Percentiles rank a stretch among this genome's conserved stretches.
phyloP scores from a whole-genome alignment of 1,284 basidiomycete genomes.

The Veloboletus limbatus region DNA sequence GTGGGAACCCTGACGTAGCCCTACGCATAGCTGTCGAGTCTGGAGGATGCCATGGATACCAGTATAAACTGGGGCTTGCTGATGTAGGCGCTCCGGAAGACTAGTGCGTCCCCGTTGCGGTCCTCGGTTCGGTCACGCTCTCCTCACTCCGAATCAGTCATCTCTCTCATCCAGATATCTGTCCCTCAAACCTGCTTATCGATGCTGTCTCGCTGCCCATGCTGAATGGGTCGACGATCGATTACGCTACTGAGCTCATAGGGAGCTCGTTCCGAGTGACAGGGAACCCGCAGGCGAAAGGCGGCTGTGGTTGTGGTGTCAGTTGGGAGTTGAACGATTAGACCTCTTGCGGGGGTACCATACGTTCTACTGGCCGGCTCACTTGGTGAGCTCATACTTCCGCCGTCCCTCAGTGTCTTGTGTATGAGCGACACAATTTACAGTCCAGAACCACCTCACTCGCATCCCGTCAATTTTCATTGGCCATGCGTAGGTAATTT shows the following conservation, averaged over 20 bases:
- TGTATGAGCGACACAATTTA: too few relatives aligned
- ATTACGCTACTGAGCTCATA: constrained; percentile 87
- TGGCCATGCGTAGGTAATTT: too few relatives aligned
- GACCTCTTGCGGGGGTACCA: background rate
- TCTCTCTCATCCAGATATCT: constrained; percentile 63
- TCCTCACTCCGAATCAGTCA: constrained; percentile 42
- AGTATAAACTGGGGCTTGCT: constrained; percentile 83
- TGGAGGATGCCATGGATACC: constrained; percentile 90
- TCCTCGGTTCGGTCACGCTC: constrained; percentile 1
- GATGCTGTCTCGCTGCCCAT: constrained; percentile 78
- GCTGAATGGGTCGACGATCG: constrained; percentile 78
- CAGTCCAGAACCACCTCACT: too few relatives aligned
- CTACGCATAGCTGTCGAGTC: constrained; percentile 80
- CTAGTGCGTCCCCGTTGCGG: constrained; percentile 52
- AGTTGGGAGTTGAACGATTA: constrained; percentile 78
- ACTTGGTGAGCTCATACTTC: background rate
- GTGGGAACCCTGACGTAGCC: constrained; percentile 58
- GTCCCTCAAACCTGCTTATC: constrained; percentile 69
- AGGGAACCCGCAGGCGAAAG: constrained; percentile 82
- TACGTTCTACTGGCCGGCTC: background rate
- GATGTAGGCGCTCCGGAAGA: constrained; percentile 60
- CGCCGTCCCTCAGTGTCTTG: background rate
- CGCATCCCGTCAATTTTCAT: too few relatives aligned
- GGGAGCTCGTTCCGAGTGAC: constrained; percentile 78
- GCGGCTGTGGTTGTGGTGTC: constrained; percentile 87